Evolutionary conservation across 2,329 filamentous ascomycete species (phyloP).

Genomic region (Fusarium sp.): DNA sequence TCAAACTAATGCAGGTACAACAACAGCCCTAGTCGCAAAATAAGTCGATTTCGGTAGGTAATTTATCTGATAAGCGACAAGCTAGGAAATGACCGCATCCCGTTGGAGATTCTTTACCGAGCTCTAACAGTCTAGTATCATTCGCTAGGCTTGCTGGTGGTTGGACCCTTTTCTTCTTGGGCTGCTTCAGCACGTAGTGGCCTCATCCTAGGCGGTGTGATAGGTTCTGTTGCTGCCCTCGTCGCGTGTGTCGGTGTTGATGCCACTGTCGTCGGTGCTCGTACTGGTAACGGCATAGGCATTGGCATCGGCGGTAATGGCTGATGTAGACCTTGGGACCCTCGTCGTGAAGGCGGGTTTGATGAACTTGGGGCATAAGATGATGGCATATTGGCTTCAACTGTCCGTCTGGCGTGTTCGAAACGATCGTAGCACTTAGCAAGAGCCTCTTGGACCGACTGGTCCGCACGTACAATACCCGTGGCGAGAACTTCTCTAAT

Average conservation of each 20-base stretch:
- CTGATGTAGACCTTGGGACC: background rate
- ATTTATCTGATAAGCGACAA: slow-evolving; percentile 27
- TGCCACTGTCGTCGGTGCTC: background rate
- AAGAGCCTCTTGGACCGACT: slow-evolving; percentile 57
- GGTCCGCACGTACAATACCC: slow-evolving; percentile 53
- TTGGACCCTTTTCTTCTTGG: slow-evolving; percentile 23
- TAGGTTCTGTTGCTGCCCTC: background rate
- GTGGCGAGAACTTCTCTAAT: slow-evolving; percentile 61
- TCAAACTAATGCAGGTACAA: slow-evolving; percentile 34
- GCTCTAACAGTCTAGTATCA: slow-evolving; percentile 1
- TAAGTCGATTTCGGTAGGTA: slow-evolving; percentile 24
- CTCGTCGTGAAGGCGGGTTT: slow-evolving; percentile 14
- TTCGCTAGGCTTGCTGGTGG: slow-evolving; percentile 3
- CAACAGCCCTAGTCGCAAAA: slow-evolving; percentile 15
- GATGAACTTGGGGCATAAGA: slow-evolving; percentile 48
- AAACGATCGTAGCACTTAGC: slow-evolving; percentile 58
- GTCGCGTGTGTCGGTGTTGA: background rate
- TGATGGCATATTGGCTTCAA: slow-evolving; percentile 58
- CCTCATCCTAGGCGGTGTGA: slow-evolving; percentile 9
- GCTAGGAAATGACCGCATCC: slow-evolving; percentile 25
- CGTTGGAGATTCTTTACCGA: background rate
- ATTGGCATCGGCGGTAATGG: background rate
- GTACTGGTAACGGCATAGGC: background rate
- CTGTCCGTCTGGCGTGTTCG: slow-evolving; percentile 56
- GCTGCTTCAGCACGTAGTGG: background rate